phyloP scores from a whole-genome alignment of 2,329 filamentous ascomycete genomes.

The Colletotrichum cuscutae region DNA sequence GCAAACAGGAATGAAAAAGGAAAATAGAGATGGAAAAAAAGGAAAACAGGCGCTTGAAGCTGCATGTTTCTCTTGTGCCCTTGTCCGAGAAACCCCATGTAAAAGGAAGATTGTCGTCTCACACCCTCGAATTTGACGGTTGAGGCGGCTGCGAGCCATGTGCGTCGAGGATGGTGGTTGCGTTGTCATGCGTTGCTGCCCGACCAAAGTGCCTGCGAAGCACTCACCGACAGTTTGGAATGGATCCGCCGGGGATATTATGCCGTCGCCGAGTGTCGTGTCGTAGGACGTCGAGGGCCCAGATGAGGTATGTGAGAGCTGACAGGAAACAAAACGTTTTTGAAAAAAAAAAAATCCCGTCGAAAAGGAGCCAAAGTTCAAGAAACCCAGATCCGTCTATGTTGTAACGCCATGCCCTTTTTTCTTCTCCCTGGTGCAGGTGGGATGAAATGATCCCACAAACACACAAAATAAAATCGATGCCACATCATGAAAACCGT shows the following conservation, averaged over 20 bases:
- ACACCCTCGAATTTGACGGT: constrained; percentile 20
- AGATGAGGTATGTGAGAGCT: constrained; percentile 35
- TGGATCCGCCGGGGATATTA: constrained; percentile 34
- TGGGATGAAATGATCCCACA: constrained; percentile 26
- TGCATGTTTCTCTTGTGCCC: constrained; percentile 28
- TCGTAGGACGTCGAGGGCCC: constrained; percentile 24
- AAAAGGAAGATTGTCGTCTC: constrained; percentile 23
- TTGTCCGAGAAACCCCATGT: constrained; percentile 7
- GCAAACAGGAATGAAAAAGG: neutral
- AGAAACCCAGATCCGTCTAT: constrained; percentile 33
- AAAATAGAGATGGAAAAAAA: constrained; percentile 6
- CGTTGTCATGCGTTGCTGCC: constrained; percentile 36
- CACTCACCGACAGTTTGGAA: constrained; percentile 34
- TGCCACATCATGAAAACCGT: constrained; percentile 36
- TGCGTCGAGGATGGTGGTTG: constrained; percentile 34
- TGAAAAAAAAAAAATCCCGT: neutral
- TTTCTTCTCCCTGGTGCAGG: constrained; percentile 9
- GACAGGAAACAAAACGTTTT: constrained; percentile 16
- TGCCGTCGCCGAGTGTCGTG: constrained; percentile 18
- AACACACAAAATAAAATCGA: constrained; percentile 33
- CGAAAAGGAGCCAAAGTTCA: constrained; percentile 14
- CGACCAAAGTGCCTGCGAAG: constrained; percentile 25
- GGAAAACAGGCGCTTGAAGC: constrained; percentile 14
- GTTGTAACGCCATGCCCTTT: constrained; percentile 33
- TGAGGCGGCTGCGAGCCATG: constrained; percentile 32